phyloP scores from a whole-genome alignment of 192 early-diverging fungal species.

The Linderina pennispora region DNA sequence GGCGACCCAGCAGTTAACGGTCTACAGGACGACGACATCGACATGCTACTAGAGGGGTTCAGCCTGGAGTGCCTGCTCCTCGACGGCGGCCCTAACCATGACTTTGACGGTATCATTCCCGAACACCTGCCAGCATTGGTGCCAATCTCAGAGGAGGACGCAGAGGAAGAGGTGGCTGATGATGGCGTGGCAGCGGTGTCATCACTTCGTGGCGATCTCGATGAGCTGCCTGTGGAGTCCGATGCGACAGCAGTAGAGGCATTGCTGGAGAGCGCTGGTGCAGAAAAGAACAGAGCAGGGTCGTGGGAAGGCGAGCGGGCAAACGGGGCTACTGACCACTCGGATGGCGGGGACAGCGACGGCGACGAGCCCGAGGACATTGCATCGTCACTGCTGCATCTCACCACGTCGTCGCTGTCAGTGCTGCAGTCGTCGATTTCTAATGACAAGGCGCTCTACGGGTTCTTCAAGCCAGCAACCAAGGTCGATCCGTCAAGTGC shows the following conservation, averaged over 20 bases:
- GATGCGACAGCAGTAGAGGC: background rate
- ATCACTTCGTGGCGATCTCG: too few relatives aligned
- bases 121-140: constrained; percentile 33
- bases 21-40: constrained; percentile 9
- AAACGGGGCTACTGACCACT: too few relatives aligned
- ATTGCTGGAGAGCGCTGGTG: background rate
- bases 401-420: constrained; percentile 23
- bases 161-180: background rate
- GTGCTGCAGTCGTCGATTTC: constrained; percentile 15
- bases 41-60: constrained; percentile 15
- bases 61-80: constrained; percentile 21
- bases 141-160: constrained; percentile 4
- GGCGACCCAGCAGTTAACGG: background rate
- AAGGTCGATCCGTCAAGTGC: constrained; percentile 31
- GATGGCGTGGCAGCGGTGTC: background rate
- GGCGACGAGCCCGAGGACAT: constrained; percentile 29
- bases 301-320: too few relatives aligned
- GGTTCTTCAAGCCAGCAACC: constrained; percentile 25
- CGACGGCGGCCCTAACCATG: constrained; percentile 12
- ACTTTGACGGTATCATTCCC: constrained; percentile 14
- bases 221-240: too few relatives aligned
- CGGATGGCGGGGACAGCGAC: constrained; percentile 7
- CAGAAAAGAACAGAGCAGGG: too few relatives aligned
- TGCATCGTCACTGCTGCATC: constrained; percentile 20
- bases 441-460: constrained; percentile 27